Evolutionary conservation across 228 moss, liverwort and hornwort species (phyloP).

Genomic region (Sphagnum fallax): DNA sequence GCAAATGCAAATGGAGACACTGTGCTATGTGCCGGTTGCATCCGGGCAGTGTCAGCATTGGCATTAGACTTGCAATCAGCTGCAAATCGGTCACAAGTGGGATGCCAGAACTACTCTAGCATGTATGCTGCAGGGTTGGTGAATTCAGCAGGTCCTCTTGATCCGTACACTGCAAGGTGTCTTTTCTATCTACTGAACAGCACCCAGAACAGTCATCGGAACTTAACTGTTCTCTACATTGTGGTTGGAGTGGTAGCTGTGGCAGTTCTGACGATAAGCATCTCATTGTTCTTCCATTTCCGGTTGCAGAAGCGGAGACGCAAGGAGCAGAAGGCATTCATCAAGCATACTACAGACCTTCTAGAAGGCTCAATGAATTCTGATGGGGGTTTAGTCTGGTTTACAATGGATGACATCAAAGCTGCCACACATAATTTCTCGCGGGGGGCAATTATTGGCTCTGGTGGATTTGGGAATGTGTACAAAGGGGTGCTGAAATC

Average conservation of each 20-base stretch:
- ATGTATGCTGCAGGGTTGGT: constrained; percentile 49
- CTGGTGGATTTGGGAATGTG: constrained; percentile 74
- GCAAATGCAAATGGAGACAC: constrained; percentile 9
- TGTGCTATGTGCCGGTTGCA: constrained; percentile 17
- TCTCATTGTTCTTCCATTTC: constrained; percentile 15
- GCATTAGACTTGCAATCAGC: constrained; percentile 1
- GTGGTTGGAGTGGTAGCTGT: constrained; percentile 35
- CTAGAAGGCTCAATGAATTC: constrained; percentile 46
- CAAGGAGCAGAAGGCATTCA: constrained; percentile 42
- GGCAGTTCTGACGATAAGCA: constrained; percentile 13
- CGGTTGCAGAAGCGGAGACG: constrained; percentile 28
- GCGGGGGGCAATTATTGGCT: constrained; percentile 49
- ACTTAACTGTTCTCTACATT: constrained; percentile 18
- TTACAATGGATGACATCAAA: constrained; percentile 63
- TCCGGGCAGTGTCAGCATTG: constrained; percentile 16
- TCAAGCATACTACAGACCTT: constrained; percentile 46
- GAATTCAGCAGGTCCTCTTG: constrained; percentile 37
- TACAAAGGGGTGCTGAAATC: constrained; percentile 49
- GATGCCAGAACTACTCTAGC: constrained; percentile 13
- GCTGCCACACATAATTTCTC: constrained; percentile 69
- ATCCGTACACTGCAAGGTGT: constrained; percentile 34
- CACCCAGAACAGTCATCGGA: not conserved
- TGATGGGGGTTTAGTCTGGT: constrained; percentile 56
- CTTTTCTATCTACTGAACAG: constrained; percentile 17
- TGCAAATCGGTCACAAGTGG: not conserved